Base-by-base conservation (phyloP, 768 basidiomycete species). In the Kondoa malvinella region DNA sequence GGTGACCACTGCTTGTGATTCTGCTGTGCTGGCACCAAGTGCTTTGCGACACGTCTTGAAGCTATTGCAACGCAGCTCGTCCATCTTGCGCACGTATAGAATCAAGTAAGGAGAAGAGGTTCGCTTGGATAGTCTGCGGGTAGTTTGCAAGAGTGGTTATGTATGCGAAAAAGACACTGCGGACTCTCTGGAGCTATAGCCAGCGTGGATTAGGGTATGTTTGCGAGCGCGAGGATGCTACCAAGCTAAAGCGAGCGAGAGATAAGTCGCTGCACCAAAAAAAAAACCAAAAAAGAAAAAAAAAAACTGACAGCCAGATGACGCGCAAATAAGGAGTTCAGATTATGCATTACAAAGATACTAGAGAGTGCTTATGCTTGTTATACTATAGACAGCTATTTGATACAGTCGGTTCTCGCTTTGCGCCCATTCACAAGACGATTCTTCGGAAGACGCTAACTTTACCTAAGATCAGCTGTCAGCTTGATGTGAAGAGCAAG, bases 61-160 rank as follows among this genome's bases (percentile, higher is more conserved):
- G 12, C n/a, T 3, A 32, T 63, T 63, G 61, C 61, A 63, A 32
- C 33, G 61, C 27, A 63, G 61, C 40, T 50, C 40, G 8, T 50
- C 40, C 21, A 50, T 50, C 12, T 21, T 50, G 12, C 8, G 8
- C 12, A 50, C 21, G 21, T 50, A 21, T 21, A 8, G 40, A 8
- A 50, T 21, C 40, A 50, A 50, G 40, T 21, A 50, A 50, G 40
- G 40, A 50, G 40, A 50, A 8, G 40, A 50, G 8, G 40, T 8
- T 50, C 40, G 8, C 40, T 50, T 8, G 40, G 40, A 8, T 50
- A 50, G 40, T 8, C 21, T 8, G 12, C 12, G 12, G 40, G 12
- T 8, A 50, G 40, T 8, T 8, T 8, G 40, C 40, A 50, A 21
- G 40, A 50, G 12, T 50, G 8, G 40, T 8, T 50, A 8, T 50